phyloP scores from a whole-genome alignment of 225 moss, liverwort and hornwort genomes.

The Rhytidiadelphus loreus region DNA sequence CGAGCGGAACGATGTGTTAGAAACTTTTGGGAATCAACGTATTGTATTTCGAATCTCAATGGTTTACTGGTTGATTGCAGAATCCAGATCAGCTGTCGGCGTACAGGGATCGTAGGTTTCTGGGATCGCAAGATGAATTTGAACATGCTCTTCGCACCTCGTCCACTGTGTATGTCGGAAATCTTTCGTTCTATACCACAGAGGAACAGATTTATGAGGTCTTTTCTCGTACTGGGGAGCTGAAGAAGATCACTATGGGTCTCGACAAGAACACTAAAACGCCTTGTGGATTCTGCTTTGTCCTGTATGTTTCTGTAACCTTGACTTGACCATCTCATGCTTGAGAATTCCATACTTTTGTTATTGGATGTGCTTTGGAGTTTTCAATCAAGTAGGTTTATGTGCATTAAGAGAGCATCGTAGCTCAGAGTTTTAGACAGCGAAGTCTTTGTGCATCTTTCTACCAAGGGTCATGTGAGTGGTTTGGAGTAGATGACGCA shows the following conservation, averaged over 20 bases:
- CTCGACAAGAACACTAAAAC: constrained; percentile 96
- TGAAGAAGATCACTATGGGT: constrained; percentile 97
- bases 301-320: constrained; percentile 39
- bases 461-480: background rate
- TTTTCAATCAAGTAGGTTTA: background rate
- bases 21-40: background rate
- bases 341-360: background rate
- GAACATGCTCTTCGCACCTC: constrained; percentile 77
- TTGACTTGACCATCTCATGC: background rate
- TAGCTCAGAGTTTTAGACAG: background rate
- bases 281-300: constrained; percentile 97
- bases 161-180: constrained; percentile 84
- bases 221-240: constrained; percentile 87
- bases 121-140: constrained; percentile 85
- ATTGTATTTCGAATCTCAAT: background rate
- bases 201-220: constrained; percentile 99
- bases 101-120: constrained; percentile 87
- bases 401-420: background rate
- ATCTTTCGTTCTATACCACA: constrained; percentile 95
- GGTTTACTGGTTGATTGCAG: constrained; percentile 29
- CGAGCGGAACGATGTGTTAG: too few species aligned
- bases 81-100: constrained; percentile 93
- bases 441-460: background rate
- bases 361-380: background rate
- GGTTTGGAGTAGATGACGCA: background rate